A percentile compares a stretch with the other conserved stretches of the same genome.
Conservation (phyloP, 352 stramenopile genomes). For the Globisporangium apiculatum region DNA sequence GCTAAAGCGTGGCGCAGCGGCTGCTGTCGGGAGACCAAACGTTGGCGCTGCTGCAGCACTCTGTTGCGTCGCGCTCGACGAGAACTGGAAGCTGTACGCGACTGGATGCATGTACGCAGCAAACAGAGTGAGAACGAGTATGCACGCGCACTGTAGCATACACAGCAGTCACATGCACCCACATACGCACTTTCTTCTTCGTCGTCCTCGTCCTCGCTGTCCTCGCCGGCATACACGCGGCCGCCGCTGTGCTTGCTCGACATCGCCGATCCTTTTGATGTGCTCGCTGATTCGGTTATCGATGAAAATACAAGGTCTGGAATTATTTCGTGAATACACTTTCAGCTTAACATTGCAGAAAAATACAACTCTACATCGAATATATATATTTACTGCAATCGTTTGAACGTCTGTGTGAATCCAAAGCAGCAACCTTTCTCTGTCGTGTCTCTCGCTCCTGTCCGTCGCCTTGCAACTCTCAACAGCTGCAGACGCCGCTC, state of each 20-base stretch:
- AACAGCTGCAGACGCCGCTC: too few species aligned
- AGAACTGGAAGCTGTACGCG: slow-evolving; percentile 50
- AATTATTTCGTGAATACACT: too few species aligned
- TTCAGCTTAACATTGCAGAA: too few species aligned
- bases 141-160: neutral
- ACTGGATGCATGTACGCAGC: slow-evolving; percentile 7
- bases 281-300: neutral
- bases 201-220: slow-evolving; percentile 76
- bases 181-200: slow-evolving; percentile 29
- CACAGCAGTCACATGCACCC: neutral
- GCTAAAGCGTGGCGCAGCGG: slow-evolving; percentile 11
- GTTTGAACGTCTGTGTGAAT: too few species aligned
- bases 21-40: neutral
- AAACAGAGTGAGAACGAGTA: neutral
- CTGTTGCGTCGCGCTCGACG: slow-evolving; percentile 18
- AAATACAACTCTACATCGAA: too few species aligned
- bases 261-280: slow-evolving; percentile 19
- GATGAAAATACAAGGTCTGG: too few species aligned
- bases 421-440: too few species aligned
- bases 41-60: slow-evolving; percentile 4
- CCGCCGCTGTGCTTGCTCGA: slow-evolving; percentile 40
- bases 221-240: slow-evolving; percentile 64
- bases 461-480: neutral
- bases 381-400: too few species aligned
- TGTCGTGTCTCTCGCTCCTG: neutral